Percentiles rank a stretch among this genome's conserved stretches.
phyloP scores from a whole-genome alignment of 352 stramenopile genomes.

The Pythium apleroticum region DNA sequence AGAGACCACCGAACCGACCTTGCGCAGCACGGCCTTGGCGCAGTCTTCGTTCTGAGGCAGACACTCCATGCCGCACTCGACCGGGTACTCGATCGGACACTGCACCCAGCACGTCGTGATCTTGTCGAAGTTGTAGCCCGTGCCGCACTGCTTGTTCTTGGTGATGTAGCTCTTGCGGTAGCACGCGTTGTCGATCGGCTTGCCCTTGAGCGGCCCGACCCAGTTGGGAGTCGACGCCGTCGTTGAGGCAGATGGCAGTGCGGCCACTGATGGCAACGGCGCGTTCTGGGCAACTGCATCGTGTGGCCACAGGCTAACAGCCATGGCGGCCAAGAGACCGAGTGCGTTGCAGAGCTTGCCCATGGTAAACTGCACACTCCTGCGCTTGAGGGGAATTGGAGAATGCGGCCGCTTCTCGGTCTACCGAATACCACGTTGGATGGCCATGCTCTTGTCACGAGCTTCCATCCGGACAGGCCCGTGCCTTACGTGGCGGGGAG shows the following conservation, averaged over 20 bases:
- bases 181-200: slow-evolving; percentile 24
- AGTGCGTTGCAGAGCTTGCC: background rate
- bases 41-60: slow-evolving; percentile 64
- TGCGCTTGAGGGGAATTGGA: background rate
- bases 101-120: slow-evolving; percentile 56
- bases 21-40: slow-evolving; percentile 41
- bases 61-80: slow-evolving; percentile 58
- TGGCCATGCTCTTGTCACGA: background rate
- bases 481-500: background rate
- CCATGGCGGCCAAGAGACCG: background rate
- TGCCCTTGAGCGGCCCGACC: slow-evolving; percentile 22
- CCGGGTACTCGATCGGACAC: slow-evolving; percentile 54
- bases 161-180: slow-evolving; percentile 38
- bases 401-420: background rate
- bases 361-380: background rate
- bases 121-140: slow-evolving; percentile 48
- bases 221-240: slow-evolving; percentile 9
- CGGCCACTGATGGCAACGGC: background rate
- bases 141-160: slow-evolving; percentile 32
- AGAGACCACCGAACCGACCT: slow-evolving; percentile 42
- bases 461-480: background rate
- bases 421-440: background rate
- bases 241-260: background rate
- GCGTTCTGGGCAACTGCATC: background rate
- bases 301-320: background rate